These are phyloP conservation scores for Candida sp. DNA, from an alignment of 1,139 yeast genomes.

Conservation along the genomic window DNA sequence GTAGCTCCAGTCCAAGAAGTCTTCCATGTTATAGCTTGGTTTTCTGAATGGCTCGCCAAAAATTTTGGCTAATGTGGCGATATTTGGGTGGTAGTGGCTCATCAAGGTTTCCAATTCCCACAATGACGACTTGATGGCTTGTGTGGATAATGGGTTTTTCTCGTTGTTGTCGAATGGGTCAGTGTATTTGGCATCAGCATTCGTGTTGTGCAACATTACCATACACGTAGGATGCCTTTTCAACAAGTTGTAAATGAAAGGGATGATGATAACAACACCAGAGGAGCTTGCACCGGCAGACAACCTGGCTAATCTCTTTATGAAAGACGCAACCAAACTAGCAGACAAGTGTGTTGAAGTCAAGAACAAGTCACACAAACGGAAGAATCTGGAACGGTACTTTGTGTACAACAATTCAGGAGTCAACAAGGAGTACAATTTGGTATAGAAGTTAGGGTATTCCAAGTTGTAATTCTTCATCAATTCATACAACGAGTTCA, in stretches of 20 bases:
- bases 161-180: constrained; percentile 77
- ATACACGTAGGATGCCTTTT: constrained; percentile 95
- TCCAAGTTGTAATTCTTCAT: constrained; percentile 87
- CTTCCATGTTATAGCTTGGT: constrained; percentile 87
- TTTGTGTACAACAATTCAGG: constrained; percentile 77
- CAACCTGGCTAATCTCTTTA: constrained; percentile 79
- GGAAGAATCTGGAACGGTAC: constrained; percentile 85
- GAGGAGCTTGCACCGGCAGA: constrained; percentile 86
- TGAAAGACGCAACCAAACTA: constrained; percentile 83
- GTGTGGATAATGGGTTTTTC: constrained; percentile 74
- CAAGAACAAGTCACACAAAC: constrained; percentile 84
- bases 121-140: constrained; percentile 82
- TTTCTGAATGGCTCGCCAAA: constrained; percentile 91
- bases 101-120: constrained; percentile 90
- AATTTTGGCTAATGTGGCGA: constrained; percentile 89
- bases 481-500: constrained; percentile 86
- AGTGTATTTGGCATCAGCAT: constrained; percentile 27
- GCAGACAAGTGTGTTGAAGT: constrained; percentile 90
- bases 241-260: constrained; percentile 88
- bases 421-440: constrained; percentile 80
- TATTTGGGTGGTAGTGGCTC: constrained; percentile 95
- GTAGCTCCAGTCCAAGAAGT: constrained; percentile 92
- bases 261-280: constrained; percentile 85
- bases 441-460: constrained; percentile 88
- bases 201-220: constrained; percentile 73